Evolutionary conservation across 2,329 filamentous ascomycete genomes (phyloP), one percentile per base, ranked within the genome.

Genomic region (Beauveria sp.): DNA sequence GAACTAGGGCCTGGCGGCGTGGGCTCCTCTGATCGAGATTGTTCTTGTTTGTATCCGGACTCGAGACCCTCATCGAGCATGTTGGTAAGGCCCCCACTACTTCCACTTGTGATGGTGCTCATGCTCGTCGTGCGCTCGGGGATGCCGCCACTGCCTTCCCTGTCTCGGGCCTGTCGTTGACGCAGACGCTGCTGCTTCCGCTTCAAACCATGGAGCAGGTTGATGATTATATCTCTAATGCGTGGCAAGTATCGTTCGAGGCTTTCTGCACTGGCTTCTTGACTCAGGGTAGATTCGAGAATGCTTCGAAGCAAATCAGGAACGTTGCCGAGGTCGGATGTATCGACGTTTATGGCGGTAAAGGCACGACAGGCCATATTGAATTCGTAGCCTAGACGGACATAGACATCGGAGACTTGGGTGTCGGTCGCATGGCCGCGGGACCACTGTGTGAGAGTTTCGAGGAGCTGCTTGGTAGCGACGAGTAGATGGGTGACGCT

Each of bases 211-310:
- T 99, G 95, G 9, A 99, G 83, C 34, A 99, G 81, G 72, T 96
- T 97, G 74, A 99, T 98, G 71, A 99, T 99, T 70, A 99, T 99
- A 74, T 99, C 95, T 68, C 95, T 87, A 73, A 99, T 99, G 63
- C 90, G 86, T 1, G 95, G 95, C 38, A 99, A 79, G 73, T 96
- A 99, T 72, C 89, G 90, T 73, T 99, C 95, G 63, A 99, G 81
- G 73, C 93, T 97, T 71, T 96, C 88, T 55, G 93, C 87, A 67
- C 91, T 97, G 5, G 95, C 95, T 76, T 98, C 93, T 71, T 99
- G 95, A 74, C 93, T 98, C 42, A 99, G 81, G 1, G 95, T 99
- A 62, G 96, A 90, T 75, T 99, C 95, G 60, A 99, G 83, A 62
- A 99, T 98, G 63, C 87, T 87, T 68, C 95, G 87, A 65, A 99